Conservation (phyloP, 192 early-diverging fungal genomes). For the Dissophora globulifera region DNA sequence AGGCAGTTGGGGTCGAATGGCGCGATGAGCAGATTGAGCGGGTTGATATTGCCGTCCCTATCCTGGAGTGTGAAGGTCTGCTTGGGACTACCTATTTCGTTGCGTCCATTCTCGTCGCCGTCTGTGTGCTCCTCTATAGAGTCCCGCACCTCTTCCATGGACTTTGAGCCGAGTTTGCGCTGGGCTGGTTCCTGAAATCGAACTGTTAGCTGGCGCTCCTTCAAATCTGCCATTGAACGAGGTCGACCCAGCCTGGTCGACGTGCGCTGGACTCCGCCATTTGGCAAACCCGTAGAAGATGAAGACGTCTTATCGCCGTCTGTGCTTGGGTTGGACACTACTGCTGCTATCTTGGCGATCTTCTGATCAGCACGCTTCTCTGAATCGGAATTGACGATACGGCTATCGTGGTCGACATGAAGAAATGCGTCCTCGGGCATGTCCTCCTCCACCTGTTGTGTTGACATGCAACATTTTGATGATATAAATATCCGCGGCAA, state of each 20-base stretch:
- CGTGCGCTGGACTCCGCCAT: constrained; percentile 1
- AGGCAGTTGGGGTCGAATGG: constrained; percentile 48
- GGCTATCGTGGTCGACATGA: constrained; percentile 8
- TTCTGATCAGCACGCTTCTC: constrained; percentile 9
- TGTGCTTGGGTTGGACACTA: background rate
- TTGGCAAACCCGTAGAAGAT: constrained; percentile 3
- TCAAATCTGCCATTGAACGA: constrained; percentile 29
- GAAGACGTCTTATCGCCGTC: background rate
- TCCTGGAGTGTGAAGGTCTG: constrained; percentile 44
- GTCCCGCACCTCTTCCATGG: constrained; percentile 39
- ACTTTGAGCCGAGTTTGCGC: constrained; percentile 17
- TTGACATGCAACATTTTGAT: background rate
- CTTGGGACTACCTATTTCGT: constrained; percentile 31
- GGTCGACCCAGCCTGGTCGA: constrained; percentile 15
- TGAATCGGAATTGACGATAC: constrained; percentile 16
- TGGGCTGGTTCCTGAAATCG: constrained; percentile 17
- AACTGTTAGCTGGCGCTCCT: constrained; percentile 14
- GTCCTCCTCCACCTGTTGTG: constrained; percentile 18
- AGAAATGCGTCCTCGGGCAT: constrained; percentile 14
- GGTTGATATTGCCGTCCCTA: constrained; percentile 41
- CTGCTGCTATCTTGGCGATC: background rate
- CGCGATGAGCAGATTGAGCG: constrained; percentile 28
- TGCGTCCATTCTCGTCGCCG: background rate
- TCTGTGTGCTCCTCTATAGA: background rate
- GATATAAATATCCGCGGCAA: no score